A percentile compares a stretch with the other conserved stretches of the same genome.
Evolutionary conservation across 805 yeast species (phyloP).

Genomic region (Scheffersomyces spartinae): DNA sequence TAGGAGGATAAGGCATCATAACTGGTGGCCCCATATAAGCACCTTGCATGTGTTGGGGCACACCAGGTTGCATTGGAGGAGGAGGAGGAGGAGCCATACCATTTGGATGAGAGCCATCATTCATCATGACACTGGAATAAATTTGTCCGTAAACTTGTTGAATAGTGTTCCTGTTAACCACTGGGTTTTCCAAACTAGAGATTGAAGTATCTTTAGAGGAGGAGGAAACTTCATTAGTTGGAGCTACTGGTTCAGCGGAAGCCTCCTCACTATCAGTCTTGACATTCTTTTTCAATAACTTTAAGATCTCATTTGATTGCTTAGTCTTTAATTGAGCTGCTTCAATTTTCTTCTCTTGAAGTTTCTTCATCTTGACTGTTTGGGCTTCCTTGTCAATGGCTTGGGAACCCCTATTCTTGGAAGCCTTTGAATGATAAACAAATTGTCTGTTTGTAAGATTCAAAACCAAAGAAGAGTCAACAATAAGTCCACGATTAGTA

Average conservation of each 20-base stretch:
- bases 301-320: constrained; percentile 20
- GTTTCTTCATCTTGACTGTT: constrained; percentile 12
- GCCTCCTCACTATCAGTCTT: constrained; percentile 1
- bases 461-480: constrained; percentile 72
- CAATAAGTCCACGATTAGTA: constrained; percentile 72
- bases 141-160: constrained; percentile 32
- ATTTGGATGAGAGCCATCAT: constrained; percentile 17
- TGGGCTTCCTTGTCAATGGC: no score
- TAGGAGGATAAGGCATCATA: no score
- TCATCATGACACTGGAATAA: constrained; percentile 31
- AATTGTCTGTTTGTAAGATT: constrained; percentile 69
- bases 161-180: constrained; percentile 18
- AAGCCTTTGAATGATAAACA: constrained; percentile 62
- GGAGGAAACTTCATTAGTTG: background rate
- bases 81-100: constrained; percentile 4
- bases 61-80: no score
- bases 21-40: no score
- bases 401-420: no score
- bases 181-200: constrained; percentile 3
- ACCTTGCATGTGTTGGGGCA: no score
- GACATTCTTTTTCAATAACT: constrained; percentile 15
- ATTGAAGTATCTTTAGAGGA: constrained; percentile 1
- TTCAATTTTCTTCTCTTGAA: constrained; percentile 4
- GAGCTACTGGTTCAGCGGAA: background rate
- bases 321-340: constrained; percentile 6